Percentiles rank a stretch among this genome's conserved stretches.
These are phyloP conservation scores for Poronia punctata DNA, from an alignment of 495 filamentous ascomycete genomes.

Conservation along the genomic window DNA sequence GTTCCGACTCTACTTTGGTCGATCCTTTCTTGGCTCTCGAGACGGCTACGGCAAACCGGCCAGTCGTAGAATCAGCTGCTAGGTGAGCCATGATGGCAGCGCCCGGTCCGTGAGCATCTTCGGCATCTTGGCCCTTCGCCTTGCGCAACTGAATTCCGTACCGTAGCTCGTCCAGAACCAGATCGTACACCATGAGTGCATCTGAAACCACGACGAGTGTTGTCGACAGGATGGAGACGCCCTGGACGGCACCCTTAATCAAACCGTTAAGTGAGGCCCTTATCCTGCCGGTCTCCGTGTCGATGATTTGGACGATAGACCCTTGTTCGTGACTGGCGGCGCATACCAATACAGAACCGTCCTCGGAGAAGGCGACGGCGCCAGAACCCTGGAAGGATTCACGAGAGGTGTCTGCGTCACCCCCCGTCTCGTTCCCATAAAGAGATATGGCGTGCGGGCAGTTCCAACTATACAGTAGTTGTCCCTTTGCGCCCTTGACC, in stretches of 20 bases:
- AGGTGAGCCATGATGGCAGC: conserved; percentile 45
- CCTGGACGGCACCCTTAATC: conserved; percentile 45
- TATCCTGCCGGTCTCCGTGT: conserved; percentile 50
- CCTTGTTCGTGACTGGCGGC: conserved; percentile 35
- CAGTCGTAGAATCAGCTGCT: conserved; percentile 48
- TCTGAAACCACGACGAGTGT: conserved; percentile 57
- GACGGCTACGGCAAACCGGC: conserved; percentile 53
- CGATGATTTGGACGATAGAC: conserved; percentile 52
- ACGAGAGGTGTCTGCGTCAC: conserved; percentile 19
- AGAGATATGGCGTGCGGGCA: conserved; percentile 57
- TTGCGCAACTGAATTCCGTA: conserved; percentile 38
- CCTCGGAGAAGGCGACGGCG: conserved; percentile 67
- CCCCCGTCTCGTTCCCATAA: conserved; percentile 31
- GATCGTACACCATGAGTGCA: conserved; percentile 57
- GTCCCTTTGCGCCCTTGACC: conserved; percentile 45
- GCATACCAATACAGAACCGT: conserved; percentile 78
- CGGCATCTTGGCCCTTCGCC: conserved; percentile 1
- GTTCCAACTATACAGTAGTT: conserved; percentile 60
- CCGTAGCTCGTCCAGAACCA: conserved; percentile 51
- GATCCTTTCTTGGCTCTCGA: conserved; percentile 26
- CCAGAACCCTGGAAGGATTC: conserved; percentile 33
- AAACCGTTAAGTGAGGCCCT: conserved; percentile 48
- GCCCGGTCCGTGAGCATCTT: conserved; percentile 12
- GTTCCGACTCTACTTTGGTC: conserved; percentile 32
- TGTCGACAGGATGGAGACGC: conserved; percentile 52